phyloP scores from a whole-genome alignment of 352 stramenopile genomes.

The Phytophthora colocasiae region DNA sequence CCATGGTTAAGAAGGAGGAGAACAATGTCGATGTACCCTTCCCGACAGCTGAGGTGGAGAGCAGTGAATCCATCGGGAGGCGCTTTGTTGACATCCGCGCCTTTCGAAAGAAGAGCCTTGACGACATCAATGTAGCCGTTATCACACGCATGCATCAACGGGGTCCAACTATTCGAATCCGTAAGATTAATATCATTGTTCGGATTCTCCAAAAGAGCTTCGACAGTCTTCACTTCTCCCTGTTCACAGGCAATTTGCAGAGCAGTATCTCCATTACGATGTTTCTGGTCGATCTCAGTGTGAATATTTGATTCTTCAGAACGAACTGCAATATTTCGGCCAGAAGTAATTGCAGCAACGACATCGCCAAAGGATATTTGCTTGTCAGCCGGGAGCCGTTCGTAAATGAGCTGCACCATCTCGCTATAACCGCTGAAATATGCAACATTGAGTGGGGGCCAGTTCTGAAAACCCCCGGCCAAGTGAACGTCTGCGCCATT shows the following conservation, averaged over 20 bases:
- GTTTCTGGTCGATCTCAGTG: neutral
- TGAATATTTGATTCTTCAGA: no score
- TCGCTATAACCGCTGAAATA: neutral
- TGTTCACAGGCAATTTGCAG: neutral
- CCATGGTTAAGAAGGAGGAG: neutral
- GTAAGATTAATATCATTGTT: neutral
- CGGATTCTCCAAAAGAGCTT: neutral
- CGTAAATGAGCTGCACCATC: neutral
- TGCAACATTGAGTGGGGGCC: neutral
- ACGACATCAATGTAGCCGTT: neutral
- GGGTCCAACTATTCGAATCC: neutral
- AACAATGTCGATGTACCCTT: neutral
- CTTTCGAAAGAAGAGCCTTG: neutral
- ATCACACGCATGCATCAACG: neutral
- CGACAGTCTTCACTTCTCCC: neutral
- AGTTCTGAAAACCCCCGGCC: neutral
- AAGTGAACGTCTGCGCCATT: neutral
- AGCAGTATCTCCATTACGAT: neutral
- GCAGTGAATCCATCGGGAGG: conserved; percentile 2
- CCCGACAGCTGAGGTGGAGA: conserved; percentile 13
- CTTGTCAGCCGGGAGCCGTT: neutral
- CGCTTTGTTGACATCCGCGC: no score
- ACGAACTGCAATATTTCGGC: no score
- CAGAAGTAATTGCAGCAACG: neutral
- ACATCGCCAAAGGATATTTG: neutral